These are phyloP conservation scores for Leptographium flavum DNA, from an alignment of 2,329 filamentous ascomycete species.

Conservation along the genomic window DNA sequence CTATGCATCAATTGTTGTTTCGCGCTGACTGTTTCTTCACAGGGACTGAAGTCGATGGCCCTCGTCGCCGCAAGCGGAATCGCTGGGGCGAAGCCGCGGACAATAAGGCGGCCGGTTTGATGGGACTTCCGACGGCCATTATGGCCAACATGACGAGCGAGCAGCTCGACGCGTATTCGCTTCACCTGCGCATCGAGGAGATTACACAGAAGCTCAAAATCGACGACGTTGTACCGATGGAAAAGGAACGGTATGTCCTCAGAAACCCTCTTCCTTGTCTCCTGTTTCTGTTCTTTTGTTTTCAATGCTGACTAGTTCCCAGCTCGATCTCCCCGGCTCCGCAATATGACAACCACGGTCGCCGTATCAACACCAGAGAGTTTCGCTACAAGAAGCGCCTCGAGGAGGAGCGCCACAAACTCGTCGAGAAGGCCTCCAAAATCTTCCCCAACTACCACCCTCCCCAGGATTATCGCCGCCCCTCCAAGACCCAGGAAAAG, in stretches of 20 bases:
- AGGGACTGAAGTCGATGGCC: slow-evolving; percentile 53
- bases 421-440: slow-evolving; percentile 99
- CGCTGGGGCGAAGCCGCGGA: slow-evolving; percentile 95
- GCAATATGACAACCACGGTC: slow-evolving; percentile 98
- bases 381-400: slow-evolving; percentile 96
- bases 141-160: slow-evolving; percentile 96
- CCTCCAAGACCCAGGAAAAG: slow-evolving; percentile 99
- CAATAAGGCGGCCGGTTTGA: slow-evolving; percentile 95
- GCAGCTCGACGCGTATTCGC: slow-evolving; percentile 91
- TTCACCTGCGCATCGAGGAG: slow-evolving; percentile 95
- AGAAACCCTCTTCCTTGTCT: background rate
- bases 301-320: slow-evolving; percentile 1
- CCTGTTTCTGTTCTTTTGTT: slow-evolving; percentile 5
- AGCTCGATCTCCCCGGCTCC: slow-evolving; percentile 93
- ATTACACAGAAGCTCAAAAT: slow-evolving; percentile 99
- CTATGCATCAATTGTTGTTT: too few relatives aligned
- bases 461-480: slow-evolving; percentile 93
- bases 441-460: slow-evolving; percentile 99
- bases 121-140: slow-evolving; percentile 94
- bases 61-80: slow-evolving; percentile 93
- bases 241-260: slow-evolving; percentile 87
- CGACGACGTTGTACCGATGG: slow-evolving; percentile 94
- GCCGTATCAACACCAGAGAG: slow-evolving; percentile 97
- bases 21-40: background rate
- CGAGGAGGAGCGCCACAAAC: slow-evolving; percentile 96